Evolutionary conservation across 805 yeast genomes (phyloP), one percentile per base, ranked within the genome.

Genomic region (Debaryomyces castellii): DNA sequence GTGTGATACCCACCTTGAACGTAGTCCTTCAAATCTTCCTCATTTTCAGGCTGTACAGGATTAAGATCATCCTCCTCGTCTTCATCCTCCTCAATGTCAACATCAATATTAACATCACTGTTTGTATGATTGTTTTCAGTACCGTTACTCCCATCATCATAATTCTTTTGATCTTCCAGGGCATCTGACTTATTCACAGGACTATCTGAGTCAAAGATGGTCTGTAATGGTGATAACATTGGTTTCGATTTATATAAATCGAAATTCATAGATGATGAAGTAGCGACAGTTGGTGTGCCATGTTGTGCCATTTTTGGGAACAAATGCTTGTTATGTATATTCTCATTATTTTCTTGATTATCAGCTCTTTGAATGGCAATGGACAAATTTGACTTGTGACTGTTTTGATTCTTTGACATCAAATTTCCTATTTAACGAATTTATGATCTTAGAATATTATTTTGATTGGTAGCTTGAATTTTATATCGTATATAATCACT

Each of bases 1-100:
- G 99, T 97, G 60, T 94, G 99, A 63, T 94, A 94, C 0, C 99
- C 99, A 20, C 98, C 98, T 8, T 83, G 82, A 47, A 81, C 82
- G 65, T 94, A 94, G 66, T 94, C 99, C 46, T 81, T 82, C 39
- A 77, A 69, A 48, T 87, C 87, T 66, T 94, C 99, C 62, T 94
- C 99, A 55, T 88, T 85, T 32, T 67, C 70, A 8, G 69, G 68
- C 43, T 67, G 62, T 4, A 66, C 59, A 5, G 54, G 49, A 21
- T 48, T 53, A 3, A 46, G 55, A 6, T 64, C 69, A 34, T 57
- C 63, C 18, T 57, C 64, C 11, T 53, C 60, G 16, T 52, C 59
- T 10, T 54, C 59, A n/a, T 58, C 67, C n/a, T 51, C 58, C 11
- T 52, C 53, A 1, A 53, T 51, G 14, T 54, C 54, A 6, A 12